Percentiles rank a stretch among this genome's conserved stretches.
These are phyloP conservation scores for Diaporthe ilicicola DNA, from an alignment of 2,329 filamentous ascomycete species.

Conservation along the genomic window DNA sequence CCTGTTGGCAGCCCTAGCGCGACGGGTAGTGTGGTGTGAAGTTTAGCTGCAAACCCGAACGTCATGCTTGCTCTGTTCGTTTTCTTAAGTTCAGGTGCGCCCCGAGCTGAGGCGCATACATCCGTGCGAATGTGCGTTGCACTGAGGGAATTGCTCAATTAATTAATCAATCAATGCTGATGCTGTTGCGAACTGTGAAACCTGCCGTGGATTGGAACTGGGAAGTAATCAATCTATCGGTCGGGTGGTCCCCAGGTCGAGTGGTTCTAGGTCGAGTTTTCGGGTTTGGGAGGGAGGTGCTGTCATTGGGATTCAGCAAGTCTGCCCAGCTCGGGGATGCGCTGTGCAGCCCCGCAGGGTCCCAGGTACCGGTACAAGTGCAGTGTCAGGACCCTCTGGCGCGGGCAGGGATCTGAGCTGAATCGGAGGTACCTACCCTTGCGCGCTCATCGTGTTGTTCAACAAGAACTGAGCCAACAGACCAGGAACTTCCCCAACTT, in stretches of 20 bases:
- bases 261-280: not conserved
- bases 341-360: not conserved
- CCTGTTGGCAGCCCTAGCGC: conserved; percentile 13
- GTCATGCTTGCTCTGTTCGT: not conserved
- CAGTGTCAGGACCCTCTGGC: conserved; percentile 1
- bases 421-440: conserved; percentile 26
- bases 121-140: not conserved
- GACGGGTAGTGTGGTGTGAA: not conserved
- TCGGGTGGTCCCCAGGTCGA: not conserved
- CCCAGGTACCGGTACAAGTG: conserved; percentile 32
- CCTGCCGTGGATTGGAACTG: too few species aligned
- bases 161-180: not conserved
- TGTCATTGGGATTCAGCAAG: conserved; percentile 4
- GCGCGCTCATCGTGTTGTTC: conserved; percentile 34
- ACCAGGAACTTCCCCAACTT: conserved; percentile 42
- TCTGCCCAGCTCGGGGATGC: conserved; percentile 19
- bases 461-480: conserved; percentile 41
- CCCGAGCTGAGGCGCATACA: too few species aligned
- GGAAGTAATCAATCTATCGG: not conserved
- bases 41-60: conserved; percentile 10
- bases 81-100: not conserved
- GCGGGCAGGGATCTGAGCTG: conserved; percentile 24
- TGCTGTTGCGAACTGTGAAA: not conserved
- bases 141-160: not conserved
- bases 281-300: conserved; percentile 3